Base-by-base conservation (phyloP, 148 eudicot species). In the Rhododendron griersonianum region DNA sequence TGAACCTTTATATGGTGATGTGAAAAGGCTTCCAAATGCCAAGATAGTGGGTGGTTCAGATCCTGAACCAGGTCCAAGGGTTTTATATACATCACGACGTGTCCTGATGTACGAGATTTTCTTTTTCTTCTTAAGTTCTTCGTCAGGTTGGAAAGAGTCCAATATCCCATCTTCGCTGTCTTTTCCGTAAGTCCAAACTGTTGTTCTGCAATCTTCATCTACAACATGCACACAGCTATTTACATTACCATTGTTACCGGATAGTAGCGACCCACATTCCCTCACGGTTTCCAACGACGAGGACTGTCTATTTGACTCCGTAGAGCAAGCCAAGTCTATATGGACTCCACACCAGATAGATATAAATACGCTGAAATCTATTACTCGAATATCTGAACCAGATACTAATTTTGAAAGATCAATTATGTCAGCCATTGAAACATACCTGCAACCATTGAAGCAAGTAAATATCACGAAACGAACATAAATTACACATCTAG, bases 101-200 rank as follows among this genome's bases (percentile, higher is more conserved):
- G 84, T 91, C 89, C 99, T 93, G 47, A 90, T 87, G 80, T 88
- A 96, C 35, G 98, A 89, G 51, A 96, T 89, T 86, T 92, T 96
- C 98, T 90, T 96, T 90, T 92, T 95, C 86, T 83, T 77, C 86
- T 88, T 91, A 83, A 96, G 97, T 84, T 94, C 94, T 81, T 95
- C 96, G 90, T 96, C 98, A 51, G 99, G 95, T 89, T 96, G 99
- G 87, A 94, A 96, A 59, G 91, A 90, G 89, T 96, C 99, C 81
- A 92, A 74, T 39, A 74, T 23, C 57, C 95, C 98, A 92, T 94
- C 95, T 76, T 91, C 88, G 78, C 80, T 91, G 80, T 89, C 89
- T 45, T 88, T 87, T 48, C 90, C 89, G 67, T 96, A 96, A 71
- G 94, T 94, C 99, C 99, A 96, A 47, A 96, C 96, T 44, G 95